Evolutionary conservation across 2,329 filamentous ascomycete species (phyloP).

Genomic region (Teratosphaeria viscida): DNA sequence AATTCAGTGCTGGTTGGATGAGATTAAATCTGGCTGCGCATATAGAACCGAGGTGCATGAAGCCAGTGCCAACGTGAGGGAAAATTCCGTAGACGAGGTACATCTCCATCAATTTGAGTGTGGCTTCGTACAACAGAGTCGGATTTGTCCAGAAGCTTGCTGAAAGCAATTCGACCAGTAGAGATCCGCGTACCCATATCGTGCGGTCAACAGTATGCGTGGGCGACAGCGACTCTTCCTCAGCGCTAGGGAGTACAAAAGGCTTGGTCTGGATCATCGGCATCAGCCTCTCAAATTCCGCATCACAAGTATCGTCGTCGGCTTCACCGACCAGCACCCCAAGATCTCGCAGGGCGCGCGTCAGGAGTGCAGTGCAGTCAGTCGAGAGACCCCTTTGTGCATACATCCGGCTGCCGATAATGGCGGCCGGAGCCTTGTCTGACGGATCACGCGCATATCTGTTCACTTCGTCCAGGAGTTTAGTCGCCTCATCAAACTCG

Average conservation of each 20-base stretch:
- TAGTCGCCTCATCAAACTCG: constrained; percentile 55
- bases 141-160: constrained; percentile 65
- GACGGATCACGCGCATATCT: constrained; percentile 57
- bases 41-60: constrained; percentile 58
- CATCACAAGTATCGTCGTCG: constrained; percentile 68
- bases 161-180: constrained; percentile 52
- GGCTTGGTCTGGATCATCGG: constrained; percentile 10
- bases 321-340: constrained; percentile 55
- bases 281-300: constrained; percentile 49
- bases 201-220: constrained; percentile 37
- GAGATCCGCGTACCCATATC: constrained; percentile 55
- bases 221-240: constrained; percentile 21
- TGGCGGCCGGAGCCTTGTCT: constrained; percentile 75
- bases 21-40: constrained; percentile 60
- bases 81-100: constrained; percentile 55
- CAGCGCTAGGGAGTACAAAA: constrained; percentile 4
- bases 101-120: constrained; percentile 55
- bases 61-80: constrained; percentile 58
- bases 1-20: constrained; percentile 55
- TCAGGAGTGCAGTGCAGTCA: constrained; percentile 58
- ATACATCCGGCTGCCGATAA: constrained; percentile 70
- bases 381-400: constrained; percentile 62
- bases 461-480: constrained; percentile 61
- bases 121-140: constrained; percentile 61
- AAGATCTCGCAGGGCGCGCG: constrained; percentile 59